Evolutionary conservation across 257 asterid genomes (phyloP).

Genomic region (Nicotiana noctiflora): DNA sequence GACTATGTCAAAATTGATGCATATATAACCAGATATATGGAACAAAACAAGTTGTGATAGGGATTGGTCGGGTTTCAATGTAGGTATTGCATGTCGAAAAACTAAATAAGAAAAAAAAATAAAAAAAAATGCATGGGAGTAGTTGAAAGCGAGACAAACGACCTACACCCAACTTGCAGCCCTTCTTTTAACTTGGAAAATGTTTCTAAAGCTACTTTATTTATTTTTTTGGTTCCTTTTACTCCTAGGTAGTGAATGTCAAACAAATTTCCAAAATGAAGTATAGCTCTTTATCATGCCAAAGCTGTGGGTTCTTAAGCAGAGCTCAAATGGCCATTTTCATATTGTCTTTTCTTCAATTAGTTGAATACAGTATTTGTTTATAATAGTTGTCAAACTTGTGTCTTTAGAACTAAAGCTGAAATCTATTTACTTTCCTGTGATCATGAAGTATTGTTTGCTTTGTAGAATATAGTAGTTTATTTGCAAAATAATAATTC

Average conservation of each 20-base stretch:
- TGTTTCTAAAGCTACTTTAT: too few relatives aligned
- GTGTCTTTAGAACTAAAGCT: not conserved
- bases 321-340: conserved; percentile 15
- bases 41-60: too few relatives aligned
- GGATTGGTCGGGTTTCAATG: too few relatives aligned
- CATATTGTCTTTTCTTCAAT: conserved; percentile 8
- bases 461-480: conserved; percentile 16
- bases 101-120: too few relatives aligned
- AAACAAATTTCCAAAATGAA: not conserved
- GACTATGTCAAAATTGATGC: too few relatives aligned
- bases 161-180: too few relatives aligned
- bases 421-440: conserved; percentile 8
- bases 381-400: not conserved
- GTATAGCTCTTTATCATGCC: not conserved
- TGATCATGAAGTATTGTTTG: conserved; percentile 24
- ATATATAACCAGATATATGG: too few relatives aligned
- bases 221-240: too few relatives aligned
- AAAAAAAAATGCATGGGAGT: too few relatives aligned
- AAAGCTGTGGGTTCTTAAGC: not conserved
- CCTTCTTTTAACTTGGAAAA: too few relatives aligned
- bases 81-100: too few relatives aligned
- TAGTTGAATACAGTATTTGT: not conserved
- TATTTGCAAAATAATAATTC: conserved; percentile 30
- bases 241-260: not conserved
- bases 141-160: too few relatives aligned